Base-by-base conservation (phyloP, 1,139 yeast species). In the Candida frijolesensis region DNA sequence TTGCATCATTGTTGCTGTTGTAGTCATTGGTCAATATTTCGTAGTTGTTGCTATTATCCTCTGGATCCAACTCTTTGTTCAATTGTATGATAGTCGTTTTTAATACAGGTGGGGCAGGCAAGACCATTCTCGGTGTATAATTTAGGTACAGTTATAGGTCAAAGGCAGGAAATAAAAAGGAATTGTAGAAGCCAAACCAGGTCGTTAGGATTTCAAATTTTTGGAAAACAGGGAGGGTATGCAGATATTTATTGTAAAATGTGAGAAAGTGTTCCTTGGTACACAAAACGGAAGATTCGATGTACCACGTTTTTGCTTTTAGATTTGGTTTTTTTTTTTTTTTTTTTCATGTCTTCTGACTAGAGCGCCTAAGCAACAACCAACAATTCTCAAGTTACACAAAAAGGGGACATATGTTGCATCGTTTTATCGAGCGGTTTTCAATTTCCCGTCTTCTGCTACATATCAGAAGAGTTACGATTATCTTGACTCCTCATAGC, bases 21-120 rank as follows among this genome's bases (percentile, higher is more conserved):
- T 70, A 71, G 10, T 74, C 77, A 52, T 74, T 70, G 48, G 79
- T 69, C 58, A 78, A 65, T 44, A 79, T 66, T 59, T 74, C 75
- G 55, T 72, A 70, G 62, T 72, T 66, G 62, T 71, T 65, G 15
- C 43, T 46, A 59, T 71, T 74, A 61, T 75, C 74, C 42, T 70
- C 72, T 52, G 66, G 66, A 51, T 76, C 80, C 48, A 74, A 60
- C 44, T 75, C 79, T 55, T 73, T 76, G 55, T 82, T 83, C 67
- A 82, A 72, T 59, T 82, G 87, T 42, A 83, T 80, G 49, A 83
- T 82, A 16, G 86, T 82, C 3, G 88, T 82, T 60, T 82, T 83
- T 53, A 84, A 74, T 25, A 78, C 76, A 4, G 89, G 89, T 1
- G 88, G 87, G 3, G 78, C 70, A 9, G 87, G 87, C 25, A 82